Percentiles rank a stretch among this genome's conserved stretches.
Conservation (phyloP, 768 basidiomycete species). For the Artomyces pyxidatus region DNA sequence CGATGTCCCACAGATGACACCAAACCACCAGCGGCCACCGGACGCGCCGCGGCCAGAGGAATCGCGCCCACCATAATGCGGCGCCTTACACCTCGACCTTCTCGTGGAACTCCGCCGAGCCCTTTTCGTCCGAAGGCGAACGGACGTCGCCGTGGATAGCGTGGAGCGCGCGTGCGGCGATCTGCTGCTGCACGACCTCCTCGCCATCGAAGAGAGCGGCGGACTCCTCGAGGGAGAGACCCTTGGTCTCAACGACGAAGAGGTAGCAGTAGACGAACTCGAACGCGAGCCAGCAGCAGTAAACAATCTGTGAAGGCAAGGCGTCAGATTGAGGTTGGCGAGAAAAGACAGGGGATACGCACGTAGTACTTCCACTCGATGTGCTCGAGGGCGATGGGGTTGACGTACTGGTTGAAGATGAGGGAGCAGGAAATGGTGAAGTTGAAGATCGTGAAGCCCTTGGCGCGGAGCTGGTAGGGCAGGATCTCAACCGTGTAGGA, state of each 20-base stretch:
- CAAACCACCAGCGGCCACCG: too few species aligned
- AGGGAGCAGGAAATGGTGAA: conserved; percentile 30
- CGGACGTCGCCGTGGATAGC: not conserved
- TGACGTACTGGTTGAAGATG: conserved; percentile 33
- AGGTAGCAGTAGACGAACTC: conserved; percentile 20
- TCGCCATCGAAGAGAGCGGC: conserved; percentile 24
- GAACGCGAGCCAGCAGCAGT: conserved; percentile 19
- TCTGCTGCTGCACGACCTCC: conserved; percentile 3
- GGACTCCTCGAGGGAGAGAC: conserved; percentile 23
- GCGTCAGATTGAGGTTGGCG: not conserved
- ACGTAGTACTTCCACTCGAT: conserved; percentile 27
- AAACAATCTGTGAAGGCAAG: conserved; percentile 13
- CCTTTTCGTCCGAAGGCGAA: conserved; percentile 1
- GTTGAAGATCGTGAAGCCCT: conserved; percentile 31
- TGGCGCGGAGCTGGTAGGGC: conserved; percentile 33
- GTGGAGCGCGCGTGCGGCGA: not conserved
- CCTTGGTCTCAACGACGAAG: conserved; percentile 21
- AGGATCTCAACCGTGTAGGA: conserved; percentile 36
- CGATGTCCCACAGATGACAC: too few species aligned
- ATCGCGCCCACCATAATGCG: too few species aligned
- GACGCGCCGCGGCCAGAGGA: too few species aligned
- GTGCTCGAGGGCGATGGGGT: conserved; percentile 27
- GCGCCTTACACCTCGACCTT: too few species aligned
- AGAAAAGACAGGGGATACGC: not conserved
- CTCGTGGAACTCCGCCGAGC: not conserved